A percentile compares a stretch with the other conserved stretches of the same genome.
These are phyloP conservation scores for Ogataea dorogensis DNA, from an alignment of 805 yeast species.

Conservation along the genomic window DNA sequence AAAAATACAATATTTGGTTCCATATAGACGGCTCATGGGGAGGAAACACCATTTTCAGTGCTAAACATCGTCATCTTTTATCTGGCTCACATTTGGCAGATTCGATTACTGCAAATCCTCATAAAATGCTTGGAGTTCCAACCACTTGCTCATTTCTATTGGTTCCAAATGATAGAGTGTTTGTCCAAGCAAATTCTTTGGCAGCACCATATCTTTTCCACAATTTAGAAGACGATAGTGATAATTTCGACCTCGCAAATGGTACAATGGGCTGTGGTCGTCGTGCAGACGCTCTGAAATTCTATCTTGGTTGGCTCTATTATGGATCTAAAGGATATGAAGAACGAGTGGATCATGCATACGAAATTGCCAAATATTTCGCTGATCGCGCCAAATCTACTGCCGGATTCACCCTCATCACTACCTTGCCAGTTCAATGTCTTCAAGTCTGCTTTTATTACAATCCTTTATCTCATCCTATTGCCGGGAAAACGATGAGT, in stretches of 20 bases:
- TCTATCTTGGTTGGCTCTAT: constrained; percentile 79
- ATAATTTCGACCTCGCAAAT: constrained; percentile 72
- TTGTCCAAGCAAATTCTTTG: constrained; percentile 72
- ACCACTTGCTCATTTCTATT: constrained; percentile 71
- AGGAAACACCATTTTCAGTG: constrained; percentile 73
- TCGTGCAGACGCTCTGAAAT: constrained; percentile 75
- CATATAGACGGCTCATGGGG: constrained; percentile 94
- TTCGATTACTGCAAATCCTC: constrained; percentile 80
- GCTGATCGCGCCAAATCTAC: constrained; percentile 39
- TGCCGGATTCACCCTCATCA: constrained; percentile 54
- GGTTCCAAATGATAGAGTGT: constrained; percentile 62
- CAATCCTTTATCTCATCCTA: constrained; percentile 37
- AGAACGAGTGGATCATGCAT: constrained; percentile 71
- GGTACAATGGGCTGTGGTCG: constrained; percentile 94
- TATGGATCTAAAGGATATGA: constrained; percentile 70
- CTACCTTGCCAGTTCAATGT: constrained; percentile 65
- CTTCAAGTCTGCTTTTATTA: constrained; percentile 82
- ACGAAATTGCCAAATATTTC: constrained; percentile 60
- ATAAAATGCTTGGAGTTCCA: constrained; percentile 87
- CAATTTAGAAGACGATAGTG: constrained; percentile 47
- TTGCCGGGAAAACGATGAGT: constrained; percentile 44
- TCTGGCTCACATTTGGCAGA: constrained; percentile 66
- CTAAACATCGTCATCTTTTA: constrained; percentile 43
- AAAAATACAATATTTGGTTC: constrained; percentile 62
- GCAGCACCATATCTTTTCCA: constrained; percentile 83